Evolutionary conservation across 306 rosid genomes (phyloP).

Genomic region (Canavalia ensiformis): DNA sequence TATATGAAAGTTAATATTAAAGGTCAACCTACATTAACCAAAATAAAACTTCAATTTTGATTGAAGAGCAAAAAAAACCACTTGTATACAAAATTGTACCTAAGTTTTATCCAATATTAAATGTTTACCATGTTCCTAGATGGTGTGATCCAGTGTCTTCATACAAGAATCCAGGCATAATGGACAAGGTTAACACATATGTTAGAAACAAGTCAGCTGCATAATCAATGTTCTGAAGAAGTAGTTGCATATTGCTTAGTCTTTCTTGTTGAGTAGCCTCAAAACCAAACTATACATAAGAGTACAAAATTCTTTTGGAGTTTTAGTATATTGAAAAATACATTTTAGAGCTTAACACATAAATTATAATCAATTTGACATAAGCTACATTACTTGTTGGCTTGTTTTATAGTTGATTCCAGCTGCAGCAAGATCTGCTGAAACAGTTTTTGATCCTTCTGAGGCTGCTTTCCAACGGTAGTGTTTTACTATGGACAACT

Average conservation of each 20-base stretch:
- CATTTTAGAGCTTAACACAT: not conserved
- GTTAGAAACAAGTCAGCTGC: slow-evolving; percentile 60
- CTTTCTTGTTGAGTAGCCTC: slow-evolving; percentile 48
- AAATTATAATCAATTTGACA: not conserved
- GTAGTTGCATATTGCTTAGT: slow-evolving; percentile 59
- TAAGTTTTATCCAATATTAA: no score
- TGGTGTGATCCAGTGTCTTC: slow-evolving; percentile 80
- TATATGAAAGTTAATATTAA: no score
- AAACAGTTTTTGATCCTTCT: slow-evolving; percentile 83
- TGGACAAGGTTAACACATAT: slow-evolving; percentile 75
- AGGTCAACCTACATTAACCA: no score
- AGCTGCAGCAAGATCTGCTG: slow-evolving; percentile 83
- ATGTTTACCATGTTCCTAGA: slow-evolving; percentile 70
- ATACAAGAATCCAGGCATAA: slow-evolving; percentile 79
- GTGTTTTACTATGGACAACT: slow-evolving; percentile 72
- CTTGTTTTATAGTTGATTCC: slow-evolving; percentile 57
- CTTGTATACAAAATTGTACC: no score
- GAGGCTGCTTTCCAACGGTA: slow-evolving; percentile 82
- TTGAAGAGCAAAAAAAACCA: no score
- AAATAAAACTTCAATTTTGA: no score
- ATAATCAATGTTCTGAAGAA: slow-evolving; percentile 65
- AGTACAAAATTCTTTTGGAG: not conserved
- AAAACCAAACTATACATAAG: slow-evolving; percentile 48
- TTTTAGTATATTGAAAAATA: not conserved
- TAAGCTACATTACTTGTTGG: slow-evolving; percentile 50